Conservation (phyloP, 345 rosid species). For the Aquilaria yunnanensis region DNA sequence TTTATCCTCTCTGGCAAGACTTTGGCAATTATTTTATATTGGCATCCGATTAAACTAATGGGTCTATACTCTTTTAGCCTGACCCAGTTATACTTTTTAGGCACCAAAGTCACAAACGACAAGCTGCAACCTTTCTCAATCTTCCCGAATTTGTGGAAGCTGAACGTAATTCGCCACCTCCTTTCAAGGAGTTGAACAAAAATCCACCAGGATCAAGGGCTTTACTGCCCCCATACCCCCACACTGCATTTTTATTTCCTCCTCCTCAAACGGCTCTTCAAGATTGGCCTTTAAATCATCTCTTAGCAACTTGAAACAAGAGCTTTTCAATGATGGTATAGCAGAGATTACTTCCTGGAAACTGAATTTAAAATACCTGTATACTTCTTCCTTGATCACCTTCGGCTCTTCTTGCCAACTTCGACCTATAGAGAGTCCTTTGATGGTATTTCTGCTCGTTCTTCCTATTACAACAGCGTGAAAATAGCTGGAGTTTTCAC, state of each 20-base stretch:
- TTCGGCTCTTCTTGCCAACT: not conserved
- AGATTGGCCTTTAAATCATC: not conserved
- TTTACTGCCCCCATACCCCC: not conserved
- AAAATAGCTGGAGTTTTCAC: no score
- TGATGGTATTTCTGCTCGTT: no score
- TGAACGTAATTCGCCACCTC: not conserved
- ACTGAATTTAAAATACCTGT: not conserved
- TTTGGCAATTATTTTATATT: not conserved
- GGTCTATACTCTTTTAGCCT: not conserved
- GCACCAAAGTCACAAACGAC: not conserved
- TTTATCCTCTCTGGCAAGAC: not conserved
- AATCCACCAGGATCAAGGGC: not conserved
- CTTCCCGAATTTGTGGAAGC: not conserved
- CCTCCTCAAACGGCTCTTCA: not conserved
- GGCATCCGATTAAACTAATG: not conserved
- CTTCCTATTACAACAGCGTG: no score
- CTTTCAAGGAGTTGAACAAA: not conserved
- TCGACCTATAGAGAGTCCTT: no score
- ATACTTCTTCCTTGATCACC: not conserved
- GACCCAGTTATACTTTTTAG: not conserved
- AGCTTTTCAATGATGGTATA: not conserved
- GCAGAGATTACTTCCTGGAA: not conserved
- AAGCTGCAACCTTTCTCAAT: not conserved
- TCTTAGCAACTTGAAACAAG: not conserved
- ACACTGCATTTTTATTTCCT: not conserved